Conservation (phyloP, 78 protist species). For the Chrysochromulina parva region DNA sequence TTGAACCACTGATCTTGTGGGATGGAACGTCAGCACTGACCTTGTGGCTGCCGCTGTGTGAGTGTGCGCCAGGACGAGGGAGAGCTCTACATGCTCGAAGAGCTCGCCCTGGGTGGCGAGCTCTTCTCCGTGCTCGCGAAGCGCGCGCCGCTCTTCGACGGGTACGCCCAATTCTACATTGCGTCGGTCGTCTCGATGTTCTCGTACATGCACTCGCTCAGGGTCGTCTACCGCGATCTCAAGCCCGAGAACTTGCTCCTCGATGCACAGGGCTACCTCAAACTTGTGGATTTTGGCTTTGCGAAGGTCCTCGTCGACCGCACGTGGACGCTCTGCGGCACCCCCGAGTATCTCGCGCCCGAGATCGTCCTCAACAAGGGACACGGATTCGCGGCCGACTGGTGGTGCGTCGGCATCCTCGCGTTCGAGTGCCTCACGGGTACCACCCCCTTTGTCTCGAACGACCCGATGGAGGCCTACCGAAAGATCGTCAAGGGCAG, state of each 20-base stretch:
- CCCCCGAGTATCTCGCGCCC: constrained; percentile 96
- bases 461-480: constrained; percentile 76
- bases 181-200: constrained; percentile 54
- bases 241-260: constrained; percentile 89
- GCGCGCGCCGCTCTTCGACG: neutral
- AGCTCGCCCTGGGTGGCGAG: constrained; percentile 30
- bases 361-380: constrained; percentile 84
- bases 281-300: constrained; percentile 80
- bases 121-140: constrained; percentile 12
- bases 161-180: constrained; percentile 65
- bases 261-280: constrained; percentile 64
- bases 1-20: too few species aligned
- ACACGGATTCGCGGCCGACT: constrained; percentile 84
- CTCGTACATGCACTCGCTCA: neutral
- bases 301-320: neutral
- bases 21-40: too few species aligned
- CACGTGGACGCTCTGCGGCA: constrained; percentile 65
- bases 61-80: neutral
- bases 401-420: constrained; percentile 94
- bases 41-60: too few species aligned
- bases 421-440: constrained; percentile 81
- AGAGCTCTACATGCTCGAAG: constrained; percentile 10
- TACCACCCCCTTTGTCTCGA: constrained; percentile 85
- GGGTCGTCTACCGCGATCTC: constrained; percentile 78
- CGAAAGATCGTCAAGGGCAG: constrained; percentile 79